Evolutionary conservation across 2,329 filamentous ascomycete genomes (phyloP).

Genomic region (Microsporum ferrugineum): DNA sequence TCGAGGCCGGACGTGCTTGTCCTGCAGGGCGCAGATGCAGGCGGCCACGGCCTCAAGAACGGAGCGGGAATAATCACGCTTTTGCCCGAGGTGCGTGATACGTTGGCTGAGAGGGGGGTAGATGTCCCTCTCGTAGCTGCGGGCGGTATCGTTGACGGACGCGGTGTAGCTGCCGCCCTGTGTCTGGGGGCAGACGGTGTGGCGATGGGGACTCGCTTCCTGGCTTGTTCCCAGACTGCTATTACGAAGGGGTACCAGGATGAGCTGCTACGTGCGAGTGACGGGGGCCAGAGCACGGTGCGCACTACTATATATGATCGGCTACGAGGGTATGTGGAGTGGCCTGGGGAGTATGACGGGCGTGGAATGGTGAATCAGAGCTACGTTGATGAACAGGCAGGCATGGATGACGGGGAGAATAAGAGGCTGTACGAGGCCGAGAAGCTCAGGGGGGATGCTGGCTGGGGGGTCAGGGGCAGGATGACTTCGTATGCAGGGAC

Average conservation of each 20-base stretch:
- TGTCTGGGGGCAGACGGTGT: slow-evolving; percentile 44
- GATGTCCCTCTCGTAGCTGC: slow-evolving; percentile 40
- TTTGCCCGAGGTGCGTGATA: slow-evolving; percentile 41
- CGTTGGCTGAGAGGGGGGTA: slow-evolving; percentile 19
- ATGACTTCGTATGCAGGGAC: slow-evolving; percentile 54
- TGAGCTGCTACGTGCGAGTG: slow-evolving; percentile 38
- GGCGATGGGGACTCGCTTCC: slow-evolving; percentile 53
- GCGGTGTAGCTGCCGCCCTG: slow-evolving; percentile 41
- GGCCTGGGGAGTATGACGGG: slow-evolving; percentile 48
- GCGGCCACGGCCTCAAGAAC: slow-evolving; percentile 41
- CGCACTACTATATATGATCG: slow-evolving; percentile 44
- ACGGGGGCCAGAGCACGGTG: slow-evolving; percentile 43
- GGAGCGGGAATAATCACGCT: slow-evolving; percentile 39
- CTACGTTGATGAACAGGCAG: slow-evolving; percentile 33
- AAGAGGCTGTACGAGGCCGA: slow-evolving; percentile 37
- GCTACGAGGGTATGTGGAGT: slow-evolving; percentile 45
- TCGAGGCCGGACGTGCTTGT: slow-evolving; percentile 37
- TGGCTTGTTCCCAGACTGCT: slow-evolving; percentile 42
- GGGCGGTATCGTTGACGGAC: slow-evolving; percentile 43
- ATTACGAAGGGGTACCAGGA: slow-evolving; percentile 41
- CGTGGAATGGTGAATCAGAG: slow-evolving; percentile 49
- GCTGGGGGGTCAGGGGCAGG: slow-evolving; percentile 43
- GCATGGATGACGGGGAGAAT: slow-evolving; percentile 33
- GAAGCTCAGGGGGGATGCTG: slow-evolving; percentile 38
- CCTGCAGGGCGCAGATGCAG: slow-evolving; percentile 44